Percentiles rank a stretch among this genome's conserved stretches.
phyloP scores from a whole-genome alignment of 306 rosid species.

The Cyclanthera cordifolia region DNA sequence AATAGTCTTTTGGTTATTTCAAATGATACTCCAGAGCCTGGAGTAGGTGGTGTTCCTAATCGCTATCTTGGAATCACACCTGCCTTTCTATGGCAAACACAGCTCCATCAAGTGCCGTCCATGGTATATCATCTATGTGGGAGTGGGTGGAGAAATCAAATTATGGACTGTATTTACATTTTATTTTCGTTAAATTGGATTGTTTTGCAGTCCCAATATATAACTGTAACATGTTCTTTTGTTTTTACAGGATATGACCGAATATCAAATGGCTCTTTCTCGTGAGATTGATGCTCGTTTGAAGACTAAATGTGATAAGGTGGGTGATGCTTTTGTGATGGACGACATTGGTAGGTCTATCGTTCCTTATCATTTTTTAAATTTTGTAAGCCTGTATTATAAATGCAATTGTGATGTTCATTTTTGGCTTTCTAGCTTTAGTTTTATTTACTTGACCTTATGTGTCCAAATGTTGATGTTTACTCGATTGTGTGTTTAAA shows the following conservation, averaged over 20 bases:
- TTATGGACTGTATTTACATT: background rate
- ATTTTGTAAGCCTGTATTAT: background rate
- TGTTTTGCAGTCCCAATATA: background rate
- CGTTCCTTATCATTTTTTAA: background rate
- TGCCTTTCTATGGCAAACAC: conserved; percentile 79
- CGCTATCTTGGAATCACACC: conserved; percentile 85
- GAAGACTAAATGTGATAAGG: conserved; percentile 56
- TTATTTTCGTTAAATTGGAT: background rate
- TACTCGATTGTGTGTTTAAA: too few species aligned
- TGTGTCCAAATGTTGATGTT: background rate
- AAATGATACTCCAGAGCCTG: conserved; percentile 44
- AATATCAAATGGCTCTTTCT: conserved; percentile 65
- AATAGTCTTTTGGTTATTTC: conserved; percentile 26
- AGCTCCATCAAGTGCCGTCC: conserved; percentile 51
- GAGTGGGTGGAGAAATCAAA: background rate
- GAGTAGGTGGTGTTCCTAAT: conserved; percentile 79
- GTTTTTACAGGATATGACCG: conserved; percentile 57
- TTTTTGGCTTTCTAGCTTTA: background rate
- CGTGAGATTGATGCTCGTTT: conserved; percentile 69
- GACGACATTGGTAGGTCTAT: conserved; percentile 57
- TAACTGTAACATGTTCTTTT: background rate
- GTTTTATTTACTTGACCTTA: background rate
- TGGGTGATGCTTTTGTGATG: conserved; percentile 54
- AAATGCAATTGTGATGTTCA: background rate
- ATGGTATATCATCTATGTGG: conserved; percentile 34